Percentiles rank a stretch among this genome's conserved stretches.
These are phyloP conservation scores for Paramecium biaurelia DNA, from an alignment of 73 alveolate species.

Conservation along the genomic window DNA sequence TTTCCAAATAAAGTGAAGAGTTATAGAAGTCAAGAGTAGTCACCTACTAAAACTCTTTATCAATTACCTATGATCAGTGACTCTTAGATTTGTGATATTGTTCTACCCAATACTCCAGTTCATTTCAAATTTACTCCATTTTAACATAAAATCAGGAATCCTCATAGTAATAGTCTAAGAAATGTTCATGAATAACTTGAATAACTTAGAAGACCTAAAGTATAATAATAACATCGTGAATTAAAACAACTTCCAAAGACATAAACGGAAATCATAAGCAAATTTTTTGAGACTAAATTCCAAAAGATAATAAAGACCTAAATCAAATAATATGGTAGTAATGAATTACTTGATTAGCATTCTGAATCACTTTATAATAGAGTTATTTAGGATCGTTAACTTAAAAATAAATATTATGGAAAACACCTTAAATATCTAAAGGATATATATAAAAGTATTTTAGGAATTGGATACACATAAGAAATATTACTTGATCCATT, in stretches of 20 bases:
- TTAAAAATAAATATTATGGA: neutral
- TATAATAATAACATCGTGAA: neutral
- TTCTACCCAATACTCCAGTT: slow-evolving; percentile 16
- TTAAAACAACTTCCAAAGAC: neutral
- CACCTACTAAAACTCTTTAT: neutral
- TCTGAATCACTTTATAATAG: neutral
- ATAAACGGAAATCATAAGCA: slow-evolving; percentile 14
- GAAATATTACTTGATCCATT: slow-evolving; percentile 7
- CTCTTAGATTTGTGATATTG: neutral
- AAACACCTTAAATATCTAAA: neutral
- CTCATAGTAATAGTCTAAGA: neutral
- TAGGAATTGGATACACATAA: slow-evolving; percentile 1
- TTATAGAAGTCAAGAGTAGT: slow-evolving; percentile 10
- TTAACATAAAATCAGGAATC: neutral
- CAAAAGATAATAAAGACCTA: neutral
- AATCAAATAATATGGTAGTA: slow-evolving; percentile 14
- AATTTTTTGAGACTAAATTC: slow-evolving; percentile 29
- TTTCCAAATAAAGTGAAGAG: neutral
- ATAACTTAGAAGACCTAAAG: neutral
- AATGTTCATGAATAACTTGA: neutral
- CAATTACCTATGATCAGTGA: neutral
- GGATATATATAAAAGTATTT: slow-evolving; percentile 5
- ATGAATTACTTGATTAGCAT: neutral
- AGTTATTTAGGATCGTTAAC: neutral
- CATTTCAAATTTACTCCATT: neutral